These are phyloP conservation scores for Colletotrichum tropicale DNA, from an alignment of 2,329 filamentous ascomycete species.

Conservation along the genomic window DNA sequence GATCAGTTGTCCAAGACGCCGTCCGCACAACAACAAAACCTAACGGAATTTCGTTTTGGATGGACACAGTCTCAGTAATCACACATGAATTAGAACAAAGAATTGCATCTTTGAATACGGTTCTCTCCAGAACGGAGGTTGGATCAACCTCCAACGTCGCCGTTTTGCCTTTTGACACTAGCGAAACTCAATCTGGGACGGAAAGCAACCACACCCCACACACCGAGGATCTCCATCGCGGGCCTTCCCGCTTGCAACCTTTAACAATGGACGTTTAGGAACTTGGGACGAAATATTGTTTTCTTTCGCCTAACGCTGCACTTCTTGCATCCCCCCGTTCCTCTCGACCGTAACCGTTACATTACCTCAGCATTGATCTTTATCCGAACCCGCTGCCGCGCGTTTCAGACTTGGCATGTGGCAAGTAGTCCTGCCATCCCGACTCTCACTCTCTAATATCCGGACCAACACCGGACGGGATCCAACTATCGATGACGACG, in stretches of 20 bases:
- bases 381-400: background rate
- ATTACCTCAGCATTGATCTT: background rate
- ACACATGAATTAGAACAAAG: background rate
- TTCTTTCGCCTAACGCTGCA: background rate
- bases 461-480: background rate
- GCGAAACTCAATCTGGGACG: background rate
- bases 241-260: background rate
- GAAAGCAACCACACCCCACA: background rate
- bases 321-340: background rate
- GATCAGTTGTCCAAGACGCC: background rate
- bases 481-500: background rate
- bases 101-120: background rate
- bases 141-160: background rate
- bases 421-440: background rate
- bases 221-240: background rate
- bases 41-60: rapidly evolving
- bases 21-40: background rate
- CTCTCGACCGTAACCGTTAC: background rate
- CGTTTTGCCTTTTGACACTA: background rate
- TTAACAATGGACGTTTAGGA: background rate
- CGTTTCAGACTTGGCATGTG: background rate
- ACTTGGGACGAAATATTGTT: background rate
- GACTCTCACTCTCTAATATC: background rate
- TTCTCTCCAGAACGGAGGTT: background rate
- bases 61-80: background rate